Percentiles rank a stretch among this genome's conserved stretches.
These are phyloP conservation scores for Cryptococcus maquisensis DNA, from an alignment of 1,284 basidiomycete genomes.

Conservation along the genomic window DNA sequence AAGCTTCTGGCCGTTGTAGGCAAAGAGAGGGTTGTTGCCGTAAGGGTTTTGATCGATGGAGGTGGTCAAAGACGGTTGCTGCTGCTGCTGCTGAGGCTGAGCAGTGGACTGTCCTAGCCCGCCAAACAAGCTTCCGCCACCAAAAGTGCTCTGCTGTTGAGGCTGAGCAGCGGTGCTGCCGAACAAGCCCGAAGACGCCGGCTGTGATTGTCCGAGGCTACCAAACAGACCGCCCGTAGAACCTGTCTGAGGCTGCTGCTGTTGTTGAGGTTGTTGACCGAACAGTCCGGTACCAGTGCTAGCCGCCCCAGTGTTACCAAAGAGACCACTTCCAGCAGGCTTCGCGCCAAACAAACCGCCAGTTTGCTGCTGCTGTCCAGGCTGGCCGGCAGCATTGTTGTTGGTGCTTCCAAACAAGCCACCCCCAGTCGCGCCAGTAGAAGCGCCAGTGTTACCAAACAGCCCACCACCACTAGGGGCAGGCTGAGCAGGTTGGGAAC, in stretches of 20 bases:
- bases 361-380: conserved; percentile 24
- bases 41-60: conserved; percentile 87
- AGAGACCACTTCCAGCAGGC: conserved; percentile 24
- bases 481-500: conserved; percentile 13
- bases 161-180: conserved; percentile 46
- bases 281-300: conserved; percentile 34
- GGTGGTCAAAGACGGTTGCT: conserved; percentile 60
- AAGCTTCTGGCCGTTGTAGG: conserved; percentile 43
- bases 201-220: conserved; percentile 31
- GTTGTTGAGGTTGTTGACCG: conserved; percentile 27
- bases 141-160: conserved; percentile 22
- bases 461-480: conserved; percentile 15
- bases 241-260: conserved; percentile 14
- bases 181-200: conserved; percentile 46
- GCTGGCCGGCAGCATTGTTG: conserved; percentile 25
- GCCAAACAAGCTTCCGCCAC: conserved; percentile 30
- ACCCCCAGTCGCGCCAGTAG: conserved; percentile 11
- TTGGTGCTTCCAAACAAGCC: conserved; percentile 51
- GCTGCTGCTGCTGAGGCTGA: conserved; percentile 37
- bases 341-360: conserved; percentile 24
- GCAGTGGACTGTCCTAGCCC: conserved; percentile 36
- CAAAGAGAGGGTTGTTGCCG: conserved; percentile 63
- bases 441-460: conserved; percentile 29
- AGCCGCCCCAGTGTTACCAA: conserved; percentile 8
- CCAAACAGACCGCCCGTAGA: conserved; percentile 53